Evolutionary conservation across 169 alveolate species (phyloP), one percentile per base, ranked within the genome.

Genomic region (Cryptosporidium felis): DNA sequence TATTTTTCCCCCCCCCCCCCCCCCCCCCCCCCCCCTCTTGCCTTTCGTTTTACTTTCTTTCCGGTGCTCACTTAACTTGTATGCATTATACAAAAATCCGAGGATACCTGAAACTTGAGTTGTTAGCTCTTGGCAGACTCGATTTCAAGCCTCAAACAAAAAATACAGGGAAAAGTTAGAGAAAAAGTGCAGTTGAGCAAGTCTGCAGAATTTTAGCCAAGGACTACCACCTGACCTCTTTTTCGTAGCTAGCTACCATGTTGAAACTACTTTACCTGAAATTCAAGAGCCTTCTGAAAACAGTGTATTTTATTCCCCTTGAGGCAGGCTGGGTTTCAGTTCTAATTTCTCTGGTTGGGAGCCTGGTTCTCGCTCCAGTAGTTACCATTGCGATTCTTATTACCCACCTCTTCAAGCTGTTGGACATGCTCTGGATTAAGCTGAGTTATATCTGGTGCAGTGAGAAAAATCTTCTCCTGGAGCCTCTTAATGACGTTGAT

Each of bases 271-370:
- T 56, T 23, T 28, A 56, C 23, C 63, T 12, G 18, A 56, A 56
- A 1, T 56, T n/a, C 23, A 56, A 60, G 26, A 60, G 12, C 40
- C 53, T 60, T 18, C 36, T 74, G 0, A 74, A 42, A 26, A 49
- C 65, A 0, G 61, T 74, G 3, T 74, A 74, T 34, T 56, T 74
- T 36, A 58, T 74, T 49, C 85, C 85, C 23, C 26, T 49, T 5
- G 74, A 56, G 4, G 67, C 61, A 53, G 85, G 85, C n/a, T 74
- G 85, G 85, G 14, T 49, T 5, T 74, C 85, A 23, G 61, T 74
- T 18, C 9, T 47, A 32, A 26, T 74, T 9, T 74, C 85, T 38
- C 41, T 74, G 28, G 5, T 56, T 5, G 85, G 85, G 21, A 74
- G 85, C 16, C 12, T 74, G 32, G n/a, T 49, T 32, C 16, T 74